Conservation (phyloP, 148 eudicot species). For the Amaranthus palmeri region DNA sequence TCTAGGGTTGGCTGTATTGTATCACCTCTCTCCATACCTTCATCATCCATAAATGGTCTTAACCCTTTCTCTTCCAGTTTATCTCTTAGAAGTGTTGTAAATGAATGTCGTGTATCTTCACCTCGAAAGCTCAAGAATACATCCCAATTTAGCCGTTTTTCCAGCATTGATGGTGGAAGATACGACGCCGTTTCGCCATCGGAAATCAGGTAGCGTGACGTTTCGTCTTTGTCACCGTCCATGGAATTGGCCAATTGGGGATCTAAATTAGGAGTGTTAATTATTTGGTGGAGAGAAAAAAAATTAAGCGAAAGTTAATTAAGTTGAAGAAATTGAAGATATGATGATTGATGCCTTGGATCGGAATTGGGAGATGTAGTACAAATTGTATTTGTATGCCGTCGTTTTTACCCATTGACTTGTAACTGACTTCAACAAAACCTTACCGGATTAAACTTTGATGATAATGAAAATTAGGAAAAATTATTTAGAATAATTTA, state of each 20-base stretch:
- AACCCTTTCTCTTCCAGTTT: slow-evolving; percentile 20
- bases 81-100: slow-evolving; percentile 18
- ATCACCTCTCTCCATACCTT: slow-evolving; percentile 33
- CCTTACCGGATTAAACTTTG: no score
- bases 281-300: no score
- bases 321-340: no score
- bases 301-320: no score
- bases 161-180: slow-evolving; percentile 29
- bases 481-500: no score
- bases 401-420: no score
- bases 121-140: slow-evolving; percentile 45
- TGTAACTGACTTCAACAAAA: no score
- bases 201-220: neutral
- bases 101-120: slow-evolving; percentile 33
- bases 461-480: no score
- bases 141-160: slow-evolving; percentile 34
- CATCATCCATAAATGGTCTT: slow-evolving; percentile 37
- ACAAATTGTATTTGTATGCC: no score
- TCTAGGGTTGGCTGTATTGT: slow-evolving; percentile 26
- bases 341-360: no score
- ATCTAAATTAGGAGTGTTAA: no score
- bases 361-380: no score
- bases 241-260: neutral
- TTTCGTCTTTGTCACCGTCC: neutral
- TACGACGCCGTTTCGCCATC: slow-evolving; percentile 4